Percentiles rank a stretch among this genome's conserved stretches.
Evolutionary conservation across 306 rosid genomes (phyloP).

Genomic region (Cotoneaster glaucophyllus): DNA sequence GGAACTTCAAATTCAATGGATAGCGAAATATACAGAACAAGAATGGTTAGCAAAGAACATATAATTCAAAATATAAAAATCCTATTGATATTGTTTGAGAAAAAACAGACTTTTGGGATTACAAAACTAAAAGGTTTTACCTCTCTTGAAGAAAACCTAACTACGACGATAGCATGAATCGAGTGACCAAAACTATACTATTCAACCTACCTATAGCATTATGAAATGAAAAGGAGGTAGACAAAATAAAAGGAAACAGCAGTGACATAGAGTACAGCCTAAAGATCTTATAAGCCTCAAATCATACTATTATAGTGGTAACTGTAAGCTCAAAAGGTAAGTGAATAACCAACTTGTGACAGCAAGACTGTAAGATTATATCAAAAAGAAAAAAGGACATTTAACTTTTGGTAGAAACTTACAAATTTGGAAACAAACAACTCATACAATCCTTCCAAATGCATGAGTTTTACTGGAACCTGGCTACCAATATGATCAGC

Average conservation of each 20-base stretch:
- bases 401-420: conserved; percentile 33
- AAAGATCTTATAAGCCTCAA: not conserved
- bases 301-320: not conserved
- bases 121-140: not conserved
- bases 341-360: conserved; percentile 2
- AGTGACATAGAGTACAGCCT: not conserved
- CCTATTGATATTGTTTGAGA: not conserved
- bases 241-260: conserved; percentile 13
- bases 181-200: not conserved
- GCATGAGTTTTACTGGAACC: conserved; percentile 88
- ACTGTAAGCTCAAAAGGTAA: conserved; percentile 2
- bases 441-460: conserved; percentile 91
- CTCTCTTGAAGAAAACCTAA: not conserved
- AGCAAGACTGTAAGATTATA: not conserved
- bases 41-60: not conserved
- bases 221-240: conserved; percentile 8
- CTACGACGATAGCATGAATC: not conserved
- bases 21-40: conserved; percentile 3
- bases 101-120: not conserved
- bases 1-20: conserved; percentile 8
- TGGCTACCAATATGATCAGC: conserved; percentile 85
- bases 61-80: not conserved
- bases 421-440: conserved; percentile 90
- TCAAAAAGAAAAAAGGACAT: not conserved
- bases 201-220: conserved; percentile 1